Percentiles rank a stretch among this genome's conserved stretches.
Conservation (phyloP, 164 flowering plant genomes). For the Magnolia kwangsiensis region DNA sequence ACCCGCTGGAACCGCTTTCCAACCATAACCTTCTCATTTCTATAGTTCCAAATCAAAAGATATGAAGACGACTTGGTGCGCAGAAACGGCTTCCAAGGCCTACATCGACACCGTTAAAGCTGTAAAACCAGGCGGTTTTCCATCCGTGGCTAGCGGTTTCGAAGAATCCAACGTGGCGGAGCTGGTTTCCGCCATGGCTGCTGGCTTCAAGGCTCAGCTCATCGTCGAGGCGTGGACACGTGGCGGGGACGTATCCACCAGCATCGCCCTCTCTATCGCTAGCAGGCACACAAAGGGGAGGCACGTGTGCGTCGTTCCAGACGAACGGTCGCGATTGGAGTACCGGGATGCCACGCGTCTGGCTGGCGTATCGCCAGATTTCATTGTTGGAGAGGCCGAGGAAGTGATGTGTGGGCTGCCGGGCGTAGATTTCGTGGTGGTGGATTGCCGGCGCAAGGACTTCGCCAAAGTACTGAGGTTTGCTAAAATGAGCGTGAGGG, state of each 20-base stretch:
- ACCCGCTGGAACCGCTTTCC: neutral
- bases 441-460: conserved; percentile 48
- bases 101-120: conserved; percentile 75
- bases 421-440: conserved; percentile 77
- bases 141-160: conserved; percentile 31
- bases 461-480: conserved; percentile 39
- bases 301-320: conserved; percentile 74
- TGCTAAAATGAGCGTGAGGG: conserved; percentile 51
- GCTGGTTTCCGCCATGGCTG: conserved; percentile 58
- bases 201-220: conserved; percentile 44
- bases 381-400: conserved; percentile 60
- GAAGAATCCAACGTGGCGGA: conserved; percentile 51
- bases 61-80: conserved; percentile 72
- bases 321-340: conserved; percentile 50
- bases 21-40: neutral
- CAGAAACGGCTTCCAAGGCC: conserved; percentile 74
- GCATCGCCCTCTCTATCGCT: conserved; percentile 67
- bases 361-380: conserved; percentile 39
- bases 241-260: conserved; percentile 48
- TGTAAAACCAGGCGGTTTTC: conserved; percentile 29
- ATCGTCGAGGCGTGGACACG: conserved; percentile 61
- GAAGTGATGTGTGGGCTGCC: conserved; percentile 42
- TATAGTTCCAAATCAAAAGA: neutral
- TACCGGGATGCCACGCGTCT: conserved; percentile 36
- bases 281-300: conserved; percentile 55